A percentile compares a stretch with the other conserved stretches of the same genome.
Evolutionary conservation across 805 yeast species (phyloP).

Genomic region (Saccharomycopsis synnaedendra): DNA sequence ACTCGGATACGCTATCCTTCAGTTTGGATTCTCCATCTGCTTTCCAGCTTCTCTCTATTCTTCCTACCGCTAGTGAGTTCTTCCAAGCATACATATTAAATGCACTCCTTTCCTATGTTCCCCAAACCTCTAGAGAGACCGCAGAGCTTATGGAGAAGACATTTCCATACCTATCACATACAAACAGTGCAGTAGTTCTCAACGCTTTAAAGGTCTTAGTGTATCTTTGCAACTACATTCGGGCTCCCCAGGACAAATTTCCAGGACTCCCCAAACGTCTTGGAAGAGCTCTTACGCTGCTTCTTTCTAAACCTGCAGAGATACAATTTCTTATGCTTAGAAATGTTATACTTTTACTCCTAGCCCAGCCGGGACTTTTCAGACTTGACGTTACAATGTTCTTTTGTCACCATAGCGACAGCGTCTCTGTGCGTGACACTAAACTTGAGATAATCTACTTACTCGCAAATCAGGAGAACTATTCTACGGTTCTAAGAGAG

Average conservation of each 20-base stretch:
- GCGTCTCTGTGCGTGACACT: slow-evolving; percentile 79
- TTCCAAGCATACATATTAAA: slow-evolving; percentile 56
- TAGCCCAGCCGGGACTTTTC: slow-evolving; percentile 50
- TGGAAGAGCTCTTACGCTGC: slow-evolving; percentile 55
- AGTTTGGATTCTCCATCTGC: neutral
- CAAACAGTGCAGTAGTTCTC: slow-evolving; percentile 69
- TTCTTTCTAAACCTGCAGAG: slow-evolving; percentile 69
- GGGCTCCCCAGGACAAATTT: slow-evolving; percentile 39
- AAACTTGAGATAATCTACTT: slow-evolving; percentile 79
- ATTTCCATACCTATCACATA: slow-evolving; percentile 66
- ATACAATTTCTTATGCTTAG: slow-evolving; percentile 72
- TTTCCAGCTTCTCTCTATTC: neutral
- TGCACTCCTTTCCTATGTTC: slow-evolving; percentile 56
- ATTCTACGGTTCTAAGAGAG: slow-evolving; percentile 55
- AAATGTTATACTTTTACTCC: slow-evolving; percentile 63
- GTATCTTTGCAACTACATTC: slow-evolving; percentile 63
- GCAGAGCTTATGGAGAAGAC: slow-evolving; percentile 49
- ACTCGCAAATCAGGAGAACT: slow-evolving; percentile 55
- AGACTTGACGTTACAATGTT: slow-evolving; percentile 62
- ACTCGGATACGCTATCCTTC: slow-evolving; percentile 33
- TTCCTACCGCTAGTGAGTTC: slow-evolving; percentile 45
- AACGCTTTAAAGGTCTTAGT: slow-evolving; percentile 64
- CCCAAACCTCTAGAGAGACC: slow-evolving; percentile 47
- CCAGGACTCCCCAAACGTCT: slow-evolving; percentile 45
- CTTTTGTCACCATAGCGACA: slow-evolving; percentile 76